phyloP scores from a whole-genome alignment of 805 yeast species.

The Diddensiella caesifluorescens region DNA sequence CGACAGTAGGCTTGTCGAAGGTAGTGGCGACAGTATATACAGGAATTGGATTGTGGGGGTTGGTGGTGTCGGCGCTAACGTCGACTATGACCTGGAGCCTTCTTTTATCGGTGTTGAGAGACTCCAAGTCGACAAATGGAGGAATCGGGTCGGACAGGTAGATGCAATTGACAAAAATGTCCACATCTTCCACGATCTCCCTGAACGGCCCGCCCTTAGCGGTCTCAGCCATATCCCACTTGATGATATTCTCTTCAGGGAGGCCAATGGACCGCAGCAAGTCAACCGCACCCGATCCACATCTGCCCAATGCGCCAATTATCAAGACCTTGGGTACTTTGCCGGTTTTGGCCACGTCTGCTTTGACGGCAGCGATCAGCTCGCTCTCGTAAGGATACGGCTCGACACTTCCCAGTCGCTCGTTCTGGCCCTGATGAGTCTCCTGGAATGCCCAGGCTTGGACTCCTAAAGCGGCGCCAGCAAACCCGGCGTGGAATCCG shows the following conservation, averaged over 20 bases:
- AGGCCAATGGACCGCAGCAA: conserved; percentile 77
- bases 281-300: conserved; percentile 96
- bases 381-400: conserved; percentile 79
- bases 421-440: conserved; percentile 50
- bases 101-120: conserved; percentile 63
- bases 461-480: conserved; percentile 97
- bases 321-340: conserved; percentile 79
- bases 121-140: conserved; percentile 72
- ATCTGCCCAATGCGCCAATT: conserved; percentile 97
- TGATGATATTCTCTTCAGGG: conserved; percentile 73
- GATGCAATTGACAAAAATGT: conserved; percentile 93
- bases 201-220: conserved; percentile 94
- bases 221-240: conserved; percentile 98
- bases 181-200: conserved; percentile 73
- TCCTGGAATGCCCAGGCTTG: conserved; percentile 94
- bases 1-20: conserved; percentile 85
- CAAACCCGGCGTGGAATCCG: conserved; percentile 99
- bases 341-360: conserved; percentile 49
- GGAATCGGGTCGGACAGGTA: conserved; percentile 90
- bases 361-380: conserved; percentile 48
- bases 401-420: conserved; percentile 70
- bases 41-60: conserved; percentile 97
- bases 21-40: conserved; percentile 87
- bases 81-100: conserved; percentile 88
- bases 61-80: conserved; percentile 97